Base-by-base conservation (phyloP, 1,139 yeast species). In the Candida buenavistaensis region DNA sequence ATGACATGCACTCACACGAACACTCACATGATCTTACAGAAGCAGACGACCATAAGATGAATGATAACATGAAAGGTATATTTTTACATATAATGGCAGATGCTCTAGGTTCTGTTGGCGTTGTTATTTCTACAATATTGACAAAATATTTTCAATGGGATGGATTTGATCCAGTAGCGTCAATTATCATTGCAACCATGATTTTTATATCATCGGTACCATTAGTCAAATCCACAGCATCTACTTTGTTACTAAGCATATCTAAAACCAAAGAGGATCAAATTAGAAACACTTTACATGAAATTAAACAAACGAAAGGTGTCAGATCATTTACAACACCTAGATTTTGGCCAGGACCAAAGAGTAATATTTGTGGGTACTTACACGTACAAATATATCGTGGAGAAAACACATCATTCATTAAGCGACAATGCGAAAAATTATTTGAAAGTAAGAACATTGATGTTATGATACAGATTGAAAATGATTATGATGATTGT, bases 21-120 rank as follows among this genome's bases (percentile, higher is more conserved):
- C 26, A 20, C 20, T 10, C 35, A 14, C 25, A 22, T 22, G 19
- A n/a, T 10, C 32, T 23, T 29, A 23, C 6, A 3, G 3, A 17
- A 6, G 5, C 19, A 17, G 7, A 31, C 10, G 15, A 26, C 14
- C 48, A 26, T 3, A 6, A 44, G 13, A 62, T 64, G 67, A 86
- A 86, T 54, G 96, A 90, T 51, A 92, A 92, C 55, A 87, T 92
- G 95, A 80, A 82, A 43, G 99, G 99, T 14, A 88, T 92, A 8
- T 92, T 92, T 49, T 65, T 92, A 28, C 99, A 92, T 50, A 86
- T 92, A 28, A 59, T 92, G 30, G 98, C 99, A 0, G 99, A 92
- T 51, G 92, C 98, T 0, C 66, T 94, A 22, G 98, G 99, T 0
- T 90, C 97, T 0, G 95, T 89, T 0, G 97, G 98, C 5, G 99